Percentiles rank a stretch among this genome's conserved stretches.
Conservation (phyloP, 2,329 filamentous ascomycete genomes). For the Fusarium penzigii region DNA sequence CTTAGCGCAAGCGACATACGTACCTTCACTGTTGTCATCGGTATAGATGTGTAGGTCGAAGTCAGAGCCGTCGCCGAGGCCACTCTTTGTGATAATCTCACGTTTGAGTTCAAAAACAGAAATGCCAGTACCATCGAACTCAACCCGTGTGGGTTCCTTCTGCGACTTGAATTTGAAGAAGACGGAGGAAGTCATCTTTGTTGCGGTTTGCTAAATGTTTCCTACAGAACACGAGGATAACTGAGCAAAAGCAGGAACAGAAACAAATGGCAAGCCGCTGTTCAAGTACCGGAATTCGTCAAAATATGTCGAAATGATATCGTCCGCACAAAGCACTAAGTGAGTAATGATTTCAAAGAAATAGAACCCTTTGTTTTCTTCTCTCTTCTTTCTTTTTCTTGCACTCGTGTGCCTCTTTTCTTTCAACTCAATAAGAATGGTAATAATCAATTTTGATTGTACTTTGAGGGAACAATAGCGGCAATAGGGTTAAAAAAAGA, state of each 20-base stretch:
- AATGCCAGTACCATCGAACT: constrained; percentile 96
- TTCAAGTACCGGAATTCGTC: constrained; percentile 20
- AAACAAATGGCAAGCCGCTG: constrained; percentile 21
- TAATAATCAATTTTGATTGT: constrained; percentile 58
- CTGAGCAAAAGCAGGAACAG: constrained; percentile 21
- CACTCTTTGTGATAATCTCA: constrained; percentile 95
- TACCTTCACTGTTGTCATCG: constrained; percentile 88
- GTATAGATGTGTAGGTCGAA: constrained; percentile 95
- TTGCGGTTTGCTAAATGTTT: constrained; percentile 25
- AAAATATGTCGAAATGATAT: constrained; percentile 16
- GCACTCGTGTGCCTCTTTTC: constrained; percentile 42
- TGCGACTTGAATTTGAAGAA: constrained; percentile 99
- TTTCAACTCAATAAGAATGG: constrained; percentile 35
- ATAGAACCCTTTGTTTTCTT: constrained; percentile 28
- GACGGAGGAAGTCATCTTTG: constrained; percentile 87
- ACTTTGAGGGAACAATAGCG: constrained; percentile 38
- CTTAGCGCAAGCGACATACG: constrained; percentile 34
- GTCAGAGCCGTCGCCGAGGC: constrained; percentile 91
- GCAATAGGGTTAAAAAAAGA: constrained; percentile 34
- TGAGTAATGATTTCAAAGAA: constrained; percentile 33
- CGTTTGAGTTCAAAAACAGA: constrained; percentile 98
- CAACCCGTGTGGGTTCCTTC: constrained; percentile 90
- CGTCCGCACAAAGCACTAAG: constrained; percentile 34
- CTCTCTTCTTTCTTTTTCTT: constrained; percentile 34
- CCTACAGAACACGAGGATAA: constrained; percentile 28